These are phyloP conservation scores for Penicillium paxilli DNA, from an alignment of 495 filamentous ascomycete genomes.

Conservation along the genomic window DNA sequence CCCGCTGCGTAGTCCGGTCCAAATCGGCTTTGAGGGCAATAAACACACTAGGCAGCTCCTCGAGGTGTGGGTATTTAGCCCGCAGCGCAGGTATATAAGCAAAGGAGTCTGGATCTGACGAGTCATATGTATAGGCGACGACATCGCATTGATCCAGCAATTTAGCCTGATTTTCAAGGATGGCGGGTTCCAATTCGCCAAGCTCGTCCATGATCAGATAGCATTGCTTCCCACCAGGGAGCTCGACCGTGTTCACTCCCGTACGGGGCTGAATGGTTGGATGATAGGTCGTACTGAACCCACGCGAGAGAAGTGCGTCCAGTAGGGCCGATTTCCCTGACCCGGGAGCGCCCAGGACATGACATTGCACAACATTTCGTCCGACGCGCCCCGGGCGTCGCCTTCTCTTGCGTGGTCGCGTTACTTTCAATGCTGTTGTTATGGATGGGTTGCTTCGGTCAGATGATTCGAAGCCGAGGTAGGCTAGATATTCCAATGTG, in stretches of 20 bases:
- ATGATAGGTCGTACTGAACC: constrained; percentile 82
- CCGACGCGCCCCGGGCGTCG: constrained; percentile 80
- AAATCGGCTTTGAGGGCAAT: constrained; percentile 90
- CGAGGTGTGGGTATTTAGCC: constrained; percentile 74
- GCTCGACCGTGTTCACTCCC: constrained; percentile 93
- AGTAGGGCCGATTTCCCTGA: constrained; percentile 89
- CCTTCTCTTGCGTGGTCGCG: constrained; percentile 82
- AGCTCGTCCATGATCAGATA: constrained; percentile 95
- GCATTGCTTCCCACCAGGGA: constrained; percentile 94
- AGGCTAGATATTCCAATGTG: constrained; percentile 91
- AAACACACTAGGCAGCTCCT: constrained; percentile 85
- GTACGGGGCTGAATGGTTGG: constrained; percentile 93
- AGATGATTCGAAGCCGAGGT: constrained; percentile 81
- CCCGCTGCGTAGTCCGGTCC: constrained; percentile 90
- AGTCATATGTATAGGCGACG: constrained; percentile 94
- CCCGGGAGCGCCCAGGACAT: constrained; percentile 80
- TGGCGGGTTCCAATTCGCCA: constrained; percentile 90
- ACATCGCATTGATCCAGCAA: constrained; percentile 92
- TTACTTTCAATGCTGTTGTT: constrained; percentile 84
- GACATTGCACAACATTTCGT: constrained; percentile 93
- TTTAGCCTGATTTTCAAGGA: constrained; percentile 87
- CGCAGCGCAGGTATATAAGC: constrained; percentile 83
- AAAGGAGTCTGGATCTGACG: constrained; percentile 92
- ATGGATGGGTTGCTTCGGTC: constrained; percentile 64
- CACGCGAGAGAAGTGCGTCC: constrained; percentile 85